Evolutionary conservation across 2,329 filamentous ascomycete genomes (phyloP), one percentile per base, ranked within the genome.

Genomic region (Fusarium pseudonygamai): DNA sequence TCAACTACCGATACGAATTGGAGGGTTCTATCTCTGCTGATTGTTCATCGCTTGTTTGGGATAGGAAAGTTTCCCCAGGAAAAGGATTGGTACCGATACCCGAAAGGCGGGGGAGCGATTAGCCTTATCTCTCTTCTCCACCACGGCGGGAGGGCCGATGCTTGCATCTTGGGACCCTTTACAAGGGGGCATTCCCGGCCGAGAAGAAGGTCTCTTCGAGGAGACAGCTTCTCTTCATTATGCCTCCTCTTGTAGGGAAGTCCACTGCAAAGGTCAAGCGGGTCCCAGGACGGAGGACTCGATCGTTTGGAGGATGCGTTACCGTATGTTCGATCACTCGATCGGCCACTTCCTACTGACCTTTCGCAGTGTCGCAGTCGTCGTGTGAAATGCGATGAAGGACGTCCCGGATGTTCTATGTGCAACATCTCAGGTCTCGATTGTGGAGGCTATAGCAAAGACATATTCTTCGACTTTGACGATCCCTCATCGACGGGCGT

Each of bases 381-480:
- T 39, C 72, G 72, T 10, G 60, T 74, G 20, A 74, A 74, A 30
- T 74, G 72, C 9, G 72, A 74, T 15, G 72, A 74, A 36, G 53
- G 39, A 0, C 72, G 61, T 16, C 72, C 72, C 3, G 45, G 24
- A 6, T 74, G 72, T 6, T 70, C 72, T 2, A 67, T 74, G 64
- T 74, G 72, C 5, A 42, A 32, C 6, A 50, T 70, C 3, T 45
- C 47, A 0, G 69, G 59, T 9, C 28, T 73, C 7, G n/a, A 65
- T 12, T 74, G 72, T 5, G 72, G 72, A 1, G 72, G 72, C 1
- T 74, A 74, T 16, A 56, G 10, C 14, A 74, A 73, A 34, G 69
- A 69, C 13, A 61, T 74, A n/a, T 67, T 75, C 30, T 74, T 74
- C 12, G 69, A 70, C 42, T 52, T 67, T 49, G 64, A 73, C 12